Evolutionary conservation across 805 yeast species (phyloP).

Genomic region (Ogataea allantospora): DNA sequence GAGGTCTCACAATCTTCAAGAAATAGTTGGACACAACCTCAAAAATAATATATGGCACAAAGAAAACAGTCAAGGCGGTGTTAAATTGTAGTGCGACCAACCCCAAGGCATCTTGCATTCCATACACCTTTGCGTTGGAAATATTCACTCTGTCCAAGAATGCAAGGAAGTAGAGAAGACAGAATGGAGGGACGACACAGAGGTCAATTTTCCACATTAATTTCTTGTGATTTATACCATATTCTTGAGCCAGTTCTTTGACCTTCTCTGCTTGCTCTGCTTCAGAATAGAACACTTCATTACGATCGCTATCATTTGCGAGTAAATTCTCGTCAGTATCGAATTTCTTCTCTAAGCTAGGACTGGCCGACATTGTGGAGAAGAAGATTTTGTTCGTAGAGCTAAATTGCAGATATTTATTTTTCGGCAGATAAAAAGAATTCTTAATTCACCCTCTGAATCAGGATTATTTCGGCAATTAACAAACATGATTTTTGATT

Average conservation of each 20-base stretch:
- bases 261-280: slow-evolving; percentile 30
- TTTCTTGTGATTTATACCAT: slow-evolving; percentile 51
- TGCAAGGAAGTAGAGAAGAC: slow-evolving; percentile 69
- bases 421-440: background rate
- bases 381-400: background rate
- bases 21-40: slow-evolving; percentile 65
- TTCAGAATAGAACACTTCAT: slow-evolving; percentile 16
- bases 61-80: slow-evolving; percentile 64
- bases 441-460: background rate
- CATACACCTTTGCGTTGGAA: slow-evolving; percentile 76
- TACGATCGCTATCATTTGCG: slow-evolving; percentile 6
- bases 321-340: slow-evolving; percentile 17
- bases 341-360: slow-evolving; percentile 20
- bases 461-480: background rate
- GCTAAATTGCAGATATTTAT: background rate
- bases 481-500: background rate
- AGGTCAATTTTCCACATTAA: slow-evolving; percentile 65
- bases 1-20: slow-evolving; percentile 60
- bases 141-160: slow-evolving; percentile 82
- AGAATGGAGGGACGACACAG: slow-evolving; percentile 74
- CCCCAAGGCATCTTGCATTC: slow-evolving; percentile 53
- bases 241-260: slow-evolving; percentile 39
- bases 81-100: slow-evolving; percentile 61
- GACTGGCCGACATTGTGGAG: slow-evolving; percentile 16
- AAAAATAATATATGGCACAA: slow-evolving; percentile 65